A percentile compares a stretch with the other conserved stretches of the same genome.
These are phyloP conservation scores for Lentinula guzmanii DNA, from an alignment of 768 basidiomycete species.

Conservation along the genomic window DNA sequence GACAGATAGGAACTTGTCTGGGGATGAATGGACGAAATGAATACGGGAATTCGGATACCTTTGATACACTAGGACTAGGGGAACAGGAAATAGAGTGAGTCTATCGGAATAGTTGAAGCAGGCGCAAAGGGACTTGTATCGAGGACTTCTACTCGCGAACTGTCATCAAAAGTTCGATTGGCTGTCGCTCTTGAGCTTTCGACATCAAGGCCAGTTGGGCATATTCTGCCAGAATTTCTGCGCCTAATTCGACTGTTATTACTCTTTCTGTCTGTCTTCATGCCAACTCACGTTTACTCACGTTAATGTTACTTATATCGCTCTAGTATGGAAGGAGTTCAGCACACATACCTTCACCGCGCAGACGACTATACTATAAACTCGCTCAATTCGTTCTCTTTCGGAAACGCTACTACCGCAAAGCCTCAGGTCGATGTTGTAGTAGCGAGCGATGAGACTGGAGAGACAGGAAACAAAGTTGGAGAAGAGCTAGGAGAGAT, in stretches of 20 bases:
- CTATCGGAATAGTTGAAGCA: background rate
- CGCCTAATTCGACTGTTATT: background rate
- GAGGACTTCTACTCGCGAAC: background rate
- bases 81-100: background rate
- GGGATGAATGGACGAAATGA: background rate
- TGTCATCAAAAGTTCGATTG: background rate
- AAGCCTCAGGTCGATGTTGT: slow-evolving; percentile 17
- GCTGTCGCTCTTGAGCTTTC: background rate
- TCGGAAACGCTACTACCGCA: slow-evolving; percentile 33
- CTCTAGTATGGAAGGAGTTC: background rate
- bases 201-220: background rate
- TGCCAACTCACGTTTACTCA: background rate
- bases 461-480: background rate
- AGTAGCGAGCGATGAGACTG: background rate
- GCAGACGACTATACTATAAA: slow-evolving; percentile 35
- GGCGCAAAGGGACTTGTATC: background rate
- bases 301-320: background rate
- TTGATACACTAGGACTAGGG: background rate
- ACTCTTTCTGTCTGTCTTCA: background rate
- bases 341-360: slow-evolving; percentile 6
- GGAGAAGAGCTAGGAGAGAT: slow-evolving; percentile 17
- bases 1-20: background rate
- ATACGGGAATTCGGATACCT: background rate
- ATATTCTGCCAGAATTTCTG: background rate
- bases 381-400: slow-evolving; percentile 40